Conservation (phyloP, 805 yeast species). For the Groenewaldozyma tartarivorans region DNA sequence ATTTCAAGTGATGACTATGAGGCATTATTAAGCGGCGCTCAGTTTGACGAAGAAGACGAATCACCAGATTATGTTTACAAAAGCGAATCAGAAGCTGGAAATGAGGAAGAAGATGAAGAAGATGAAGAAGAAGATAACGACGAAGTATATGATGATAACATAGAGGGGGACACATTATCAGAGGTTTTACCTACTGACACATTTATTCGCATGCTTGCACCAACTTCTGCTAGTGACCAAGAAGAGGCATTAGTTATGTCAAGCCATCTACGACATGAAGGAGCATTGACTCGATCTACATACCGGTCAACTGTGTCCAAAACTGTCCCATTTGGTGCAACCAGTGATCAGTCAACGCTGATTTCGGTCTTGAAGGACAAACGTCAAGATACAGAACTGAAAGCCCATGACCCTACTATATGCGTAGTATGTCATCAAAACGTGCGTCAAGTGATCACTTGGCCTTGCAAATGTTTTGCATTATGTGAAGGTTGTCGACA, state of each 20-base stretch:
- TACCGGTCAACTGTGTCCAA: constrained; percentile 1
- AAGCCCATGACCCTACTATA: too few species aligned
- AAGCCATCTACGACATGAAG: neutral
- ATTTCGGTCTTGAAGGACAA: neutral
- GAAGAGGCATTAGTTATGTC: neutral
- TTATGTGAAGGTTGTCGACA: constrained; percentile 78
- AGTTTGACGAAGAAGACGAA: constrained; percentile 2
- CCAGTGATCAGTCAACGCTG: constrained; percentile 1
- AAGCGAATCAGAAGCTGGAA: neutral
- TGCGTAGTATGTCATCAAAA: constrained; percentile 80
- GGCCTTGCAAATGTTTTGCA: constrained; percentile 92
- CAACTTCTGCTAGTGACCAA: neutral
- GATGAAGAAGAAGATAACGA: neutral
- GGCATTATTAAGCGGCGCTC: neutral
- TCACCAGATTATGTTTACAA: neutral
- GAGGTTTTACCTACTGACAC: constrained; percentile 1
- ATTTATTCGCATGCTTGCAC: neutral
- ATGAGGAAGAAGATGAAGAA: neutral
- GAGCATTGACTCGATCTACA: constrained; percentile 8
- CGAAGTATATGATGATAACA: neutral
- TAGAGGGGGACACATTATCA: neutral
- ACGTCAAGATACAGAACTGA: too few species aligned
- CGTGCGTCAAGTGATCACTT: constrained; percentile 65
- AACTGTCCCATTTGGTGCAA: neutral
- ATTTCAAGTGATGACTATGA: too few species aligned